A percentile compares a stretch with the other conserved stretches of the same genome.
Conservation (phyloP, 352 stramenopile species). For the Blastocystis sp. region DNA sequence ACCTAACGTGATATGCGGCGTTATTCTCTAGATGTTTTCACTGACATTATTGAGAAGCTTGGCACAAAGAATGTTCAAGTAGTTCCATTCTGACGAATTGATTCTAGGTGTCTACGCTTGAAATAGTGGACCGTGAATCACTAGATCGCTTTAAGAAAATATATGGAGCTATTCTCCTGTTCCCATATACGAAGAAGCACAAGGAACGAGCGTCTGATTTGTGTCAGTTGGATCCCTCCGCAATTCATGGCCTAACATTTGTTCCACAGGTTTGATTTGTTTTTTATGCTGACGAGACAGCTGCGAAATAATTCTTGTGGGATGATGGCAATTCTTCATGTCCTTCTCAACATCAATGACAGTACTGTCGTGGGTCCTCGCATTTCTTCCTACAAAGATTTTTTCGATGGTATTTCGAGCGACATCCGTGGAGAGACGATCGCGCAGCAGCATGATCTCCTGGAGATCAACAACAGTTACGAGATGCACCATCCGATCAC, state of each 20-base stretch:
- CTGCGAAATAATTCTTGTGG: conserved; percentile 19
- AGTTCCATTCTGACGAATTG: neutral
- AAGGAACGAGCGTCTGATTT: neutral
- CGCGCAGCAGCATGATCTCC: neutral
- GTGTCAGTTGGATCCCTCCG: conserved; percentile 34
- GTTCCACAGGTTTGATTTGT: neutral
- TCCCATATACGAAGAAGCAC: conserved; percentile 9
- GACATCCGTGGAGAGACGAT: conserved; percentile 3
- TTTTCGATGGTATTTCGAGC: neutral
- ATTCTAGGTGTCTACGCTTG: conserved; percentile 19
- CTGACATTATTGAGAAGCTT: conserved; percentile 48
- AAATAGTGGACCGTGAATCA: neutral
- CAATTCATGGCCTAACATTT: conserved; percentile 7
- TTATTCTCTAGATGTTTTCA: conserved; percentile 34
- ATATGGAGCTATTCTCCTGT: conserved; percentile 37
- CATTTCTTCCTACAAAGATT: conserved; percentile 40
- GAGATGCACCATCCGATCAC: conserved; percentile 43
- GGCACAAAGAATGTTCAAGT: conserved; percentile 46
- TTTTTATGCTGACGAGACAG: neutral
- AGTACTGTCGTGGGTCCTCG: neutral
- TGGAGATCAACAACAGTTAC: conserved; percentile 54
- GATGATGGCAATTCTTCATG: conserved; percentile 54
- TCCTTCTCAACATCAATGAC: conserved; percentile 53
- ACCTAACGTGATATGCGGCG: neutral
- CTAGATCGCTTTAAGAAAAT: neutral